Evolutionary conservation across 176 grass and related monocot species (phyloP).

Genomic region (Pharus latifolius): DNA sequence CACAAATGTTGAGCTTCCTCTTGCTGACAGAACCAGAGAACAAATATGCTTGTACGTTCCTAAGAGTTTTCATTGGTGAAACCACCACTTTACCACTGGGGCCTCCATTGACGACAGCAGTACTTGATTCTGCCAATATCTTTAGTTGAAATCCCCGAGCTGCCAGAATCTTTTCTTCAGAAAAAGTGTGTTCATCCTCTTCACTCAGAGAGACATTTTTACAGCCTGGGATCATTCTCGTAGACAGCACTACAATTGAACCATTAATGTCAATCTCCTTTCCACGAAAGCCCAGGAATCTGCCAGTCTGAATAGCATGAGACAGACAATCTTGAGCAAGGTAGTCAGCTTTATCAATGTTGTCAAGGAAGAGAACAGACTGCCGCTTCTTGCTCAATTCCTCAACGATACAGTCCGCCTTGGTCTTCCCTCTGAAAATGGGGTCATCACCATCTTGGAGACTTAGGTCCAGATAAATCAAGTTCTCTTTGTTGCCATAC

Average conservation of each 20-base stretch:
- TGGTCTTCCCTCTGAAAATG: constrained; percentile 60
- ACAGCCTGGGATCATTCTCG: constrained; percentile 14
- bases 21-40: constrained; percentile 30
- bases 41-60: constrained; percentile 7
- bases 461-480: constrained; percentile 64
- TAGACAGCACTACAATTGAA: constrained; percentile 57
- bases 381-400: constrained; percentile 60
- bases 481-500: constrained; percentile 46
- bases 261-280: constrained; percentile 45
- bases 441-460: constrained; percentile 26
- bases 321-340: constrained; percentile 45
- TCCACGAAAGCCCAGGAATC: constrained; percentile 36
- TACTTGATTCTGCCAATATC: constrained; percentile 31
- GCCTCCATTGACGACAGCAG: background rate
- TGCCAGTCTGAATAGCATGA: constrained; percentile 45
- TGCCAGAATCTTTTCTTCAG: constrained; percentile 51
- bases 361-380: constrained; percentile 71
- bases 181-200: constrained; percentile 37
- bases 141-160: constrained; percentile 47
- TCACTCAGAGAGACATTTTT: constrained; percentile 9
- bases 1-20: constrained; percentile 32
- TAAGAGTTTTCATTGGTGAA: constrained; percentile 3
- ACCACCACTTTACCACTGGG: constrained; percentile 8
- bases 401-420: constrained; percentile 51
- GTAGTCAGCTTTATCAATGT: constrained; percentile 61